Conservation (phyloP, 202 grass and related monocot genomes). For the Alloteropsis angusta region DNA sequence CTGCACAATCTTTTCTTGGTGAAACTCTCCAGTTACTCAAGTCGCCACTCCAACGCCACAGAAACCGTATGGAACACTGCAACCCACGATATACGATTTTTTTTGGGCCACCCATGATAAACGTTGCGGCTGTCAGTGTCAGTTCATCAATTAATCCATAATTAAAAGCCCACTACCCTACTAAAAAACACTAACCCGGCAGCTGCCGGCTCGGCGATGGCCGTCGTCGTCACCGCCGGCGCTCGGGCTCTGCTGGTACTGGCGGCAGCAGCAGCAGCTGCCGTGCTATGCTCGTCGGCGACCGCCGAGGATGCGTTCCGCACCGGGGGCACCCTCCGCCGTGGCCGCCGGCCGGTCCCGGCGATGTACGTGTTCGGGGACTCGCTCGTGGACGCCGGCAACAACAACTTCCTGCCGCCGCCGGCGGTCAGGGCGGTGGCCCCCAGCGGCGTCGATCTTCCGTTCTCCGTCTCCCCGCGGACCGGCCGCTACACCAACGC, state of each 20-base stretch:
- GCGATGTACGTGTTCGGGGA: conserved; percentile 45
- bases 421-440: conserved; percentile 15
- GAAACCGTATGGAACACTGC: not conserved
- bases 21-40: too few species aligned
- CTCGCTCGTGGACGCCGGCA: conserved; percentile 43
- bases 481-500: conserved; percentile 32
- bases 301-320: not conserved
- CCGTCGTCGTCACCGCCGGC: not conserved
- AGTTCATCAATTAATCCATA: too few species aligned
- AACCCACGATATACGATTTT: not conserved
- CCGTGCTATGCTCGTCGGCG: not conserved
- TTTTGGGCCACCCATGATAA: too few species aligned
- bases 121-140: too few species aligned
- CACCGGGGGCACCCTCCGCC: not conserved
- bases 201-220: not conserved
- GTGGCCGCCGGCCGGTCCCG: not conserved
- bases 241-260: not conserved
- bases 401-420: conserved; percentile 33
- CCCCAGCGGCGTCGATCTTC: conserved; percentile 37
- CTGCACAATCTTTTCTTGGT: too few species aligned
- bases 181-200: not conserved
- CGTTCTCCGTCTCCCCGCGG: not conserved
- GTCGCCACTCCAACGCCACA: too few species aligned
- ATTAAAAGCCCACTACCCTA: not conserved
- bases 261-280: too few species aligned